Base-by-base conservation (phyloP, 2,329 filamentous ascomycete genomes). In the Davidsoniella eucalypti region DNA sequence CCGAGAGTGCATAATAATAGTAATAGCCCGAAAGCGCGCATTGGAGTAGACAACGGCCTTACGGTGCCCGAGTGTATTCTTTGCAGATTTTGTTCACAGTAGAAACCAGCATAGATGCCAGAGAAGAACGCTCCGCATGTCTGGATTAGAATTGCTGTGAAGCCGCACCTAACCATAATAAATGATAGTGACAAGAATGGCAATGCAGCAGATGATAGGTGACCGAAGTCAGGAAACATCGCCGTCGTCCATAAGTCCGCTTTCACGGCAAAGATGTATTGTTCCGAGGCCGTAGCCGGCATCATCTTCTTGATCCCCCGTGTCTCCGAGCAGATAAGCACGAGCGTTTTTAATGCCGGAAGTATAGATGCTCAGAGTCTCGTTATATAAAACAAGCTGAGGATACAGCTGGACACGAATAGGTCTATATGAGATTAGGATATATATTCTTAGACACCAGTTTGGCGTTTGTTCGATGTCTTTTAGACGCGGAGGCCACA, bases 61-160 rank as follows among this genome's bases (percentile, higher is more conserved):
- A 67, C 63, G 60, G 64, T 63, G 10, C 54, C 52, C 57, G 61
- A 66, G 53, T 68, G 66, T 1, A 59, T 45, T 21, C 51, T 58
- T 41, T 61, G 60, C 40, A 64, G 52, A 6, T 39, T 25, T n/a
- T 57, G 56, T 52, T 65, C 63, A 52, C 63, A 67, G 50, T 63
- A 67, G 51, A 68, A 69, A 6, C 59, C 58, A 37, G 66, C 58
- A 49, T 67, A 67, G n/a, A 67, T 56, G 2, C 64, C 64, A 5
- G 63, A 62, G 25, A 66, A 54, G 44, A 69, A 67, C 33, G 58
- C 61, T 1, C 64, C 65, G 16, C 66, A 47, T 29, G 63, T 68
- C 41, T 65, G 57, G 9, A 64, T 46, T 16, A 66, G 54, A 45
- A 69, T 68, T 16, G 61, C 64, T 2, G 60, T 54, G 51, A 63